Conservation (phyloP, 2,329 filamentous ascomycete species). For the Cryphonectria japonica region DNA sequence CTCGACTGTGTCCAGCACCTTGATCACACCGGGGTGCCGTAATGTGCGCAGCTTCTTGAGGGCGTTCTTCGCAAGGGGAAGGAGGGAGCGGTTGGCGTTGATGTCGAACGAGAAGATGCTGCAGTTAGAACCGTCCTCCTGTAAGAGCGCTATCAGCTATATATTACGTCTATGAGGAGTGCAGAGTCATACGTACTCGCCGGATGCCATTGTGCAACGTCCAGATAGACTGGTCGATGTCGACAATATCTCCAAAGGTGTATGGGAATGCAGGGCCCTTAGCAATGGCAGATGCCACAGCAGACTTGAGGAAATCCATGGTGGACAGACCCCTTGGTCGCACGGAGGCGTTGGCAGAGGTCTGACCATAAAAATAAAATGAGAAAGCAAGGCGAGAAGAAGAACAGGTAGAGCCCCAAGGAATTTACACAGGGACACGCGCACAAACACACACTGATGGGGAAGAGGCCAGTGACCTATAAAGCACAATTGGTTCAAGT, state of each 20-base stretch:
- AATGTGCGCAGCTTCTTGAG: constrained; percentile 91
- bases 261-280: constrained; percentile 94
- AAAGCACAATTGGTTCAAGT: background rate
- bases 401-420: background rate
- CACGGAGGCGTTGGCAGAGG: constrained; percentile 11
- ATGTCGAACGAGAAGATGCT: constrained; percentile 98
- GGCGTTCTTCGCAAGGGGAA: constrained; percentile 90
- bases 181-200: constrained; percentile 60
- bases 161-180: background rate
- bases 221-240: constrained; percentile 94
- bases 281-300: constrained; percentile 93
- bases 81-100: constrained; percentile 73
- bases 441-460: background rate
- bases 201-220: constrained; percentile 93
- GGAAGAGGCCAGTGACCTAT: background rate
- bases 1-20: constrained; percentile 92
- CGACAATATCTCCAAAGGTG: constrained; percentile 88
- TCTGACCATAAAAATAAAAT: constrained; percentile 20
- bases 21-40: constrained; percentile 92
- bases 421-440: background rate
- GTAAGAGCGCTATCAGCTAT: constrained; percentile 22
- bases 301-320: constrained; percentile 99
- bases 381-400: constrained; percentile 8
- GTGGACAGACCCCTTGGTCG: constrained; percentile 24
- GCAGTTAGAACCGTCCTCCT: constrained; percentile 94